Base-by-base conservation (phyloP, 345 rosid species). In the Triadica sebifera region DNA sequence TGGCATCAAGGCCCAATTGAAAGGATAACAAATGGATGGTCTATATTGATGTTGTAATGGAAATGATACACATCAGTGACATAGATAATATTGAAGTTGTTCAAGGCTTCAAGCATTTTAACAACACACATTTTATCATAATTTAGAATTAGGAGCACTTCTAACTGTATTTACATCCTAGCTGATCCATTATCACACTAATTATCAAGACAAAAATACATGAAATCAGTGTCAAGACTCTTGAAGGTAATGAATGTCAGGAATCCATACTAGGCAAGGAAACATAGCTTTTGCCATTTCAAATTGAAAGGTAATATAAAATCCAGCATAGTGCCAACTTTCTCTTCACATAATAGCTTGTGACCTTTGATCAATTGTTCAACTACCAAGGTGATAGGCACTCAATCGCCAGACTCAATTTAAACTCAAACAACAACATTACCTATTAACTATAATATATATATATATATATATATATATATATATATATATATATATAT, bases 1-100 rank as follows among this genome's bases (percentile, higher is more conserved):
- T 67, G 29, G 20, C 39, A 56, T 74, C 63, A 77, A 57, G n/a
- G 55, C 53, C 41, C 19, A 12, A 56, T 16, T 16, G 39, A 59
- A 50, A 2, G 57, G 67, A 15, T 22, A 50, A 65, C 63, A 41
- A 8, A 29, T 51, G 17, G 17, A 11, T 12, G 61, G 67, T 65
- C 55, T 24, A 67, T 72, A 70, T 22, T 17, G 37, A 6, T 6
- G 47, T 17, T 38, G 46, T 4, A 51, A 12, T 55, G 51, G 15
- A n/a, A 60, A 41, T 46, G 7, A 43, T 12, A 59, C 61, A 34
- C 24, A 52, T 38, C 10, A 20, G 29, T 38, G 13, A 66, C 29
- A 20, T 46, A 6, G 17, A 45, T 3, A 24, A 66, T 66, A 7
- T 12, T 20, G 69, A n/a, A 66, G 45, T 43, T 37, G 19, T 37